Evolutionary conservation across 306 rosid genomes (phyloP).

Genomic region (Dalbergia oliveri): DNA sequence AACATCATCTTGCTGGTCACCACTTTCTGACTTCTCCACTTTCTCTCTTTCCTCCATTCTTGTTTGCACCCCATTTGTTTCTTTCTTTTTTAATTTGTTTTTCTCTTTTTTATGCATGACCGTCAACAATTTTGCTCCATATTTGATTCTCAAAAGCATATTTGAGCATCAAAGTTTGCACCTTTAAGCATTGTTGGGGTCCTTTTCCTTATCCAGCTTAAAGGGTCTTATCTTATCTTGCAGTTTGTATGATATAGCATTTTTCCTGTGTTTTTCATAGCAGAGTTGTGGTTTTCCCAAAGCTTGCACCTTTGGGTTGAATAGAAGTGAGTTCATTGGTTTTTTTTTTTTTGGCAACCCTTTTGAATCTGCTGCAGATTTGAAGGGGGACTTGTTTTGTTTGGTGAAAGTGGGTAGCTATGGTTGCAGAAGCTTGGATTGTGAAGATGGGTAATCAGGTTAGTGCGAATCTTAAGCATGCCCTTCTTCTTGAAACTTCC

Average conservation of each 20-base stretch:
- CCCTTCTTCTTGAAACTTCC: conserved; percentile 72
- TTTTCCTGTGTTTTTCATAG: conserved; percentile 11
- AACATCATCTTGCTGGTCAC: neutral
- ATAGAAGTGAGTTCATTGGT: neutral
- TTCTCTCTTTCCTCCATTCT: neutral
- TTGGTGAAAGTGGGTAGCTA: conserved; percentile 57
- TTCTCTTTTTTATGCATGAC: conserved; percentile 15
- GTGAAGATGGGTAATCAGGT: conserved; percentile 96
- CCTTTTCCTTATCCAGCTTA: neutral
- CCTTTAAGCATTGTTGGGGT: conserved; percentile 29
- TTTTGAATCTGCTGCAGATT: conserved; percentile 12
- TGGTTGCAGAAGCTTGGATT: conserved; percentile 98
- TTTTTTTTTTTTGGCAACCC: neutral
- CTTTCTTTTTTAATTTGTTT: neutral
- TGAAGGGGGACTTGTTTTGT: neutral
- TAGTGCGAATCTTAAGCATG: conserved; percentile 84
- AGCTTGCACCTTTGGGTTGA: conserved; percentile 18
- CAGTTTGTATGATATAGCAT: too few relatives aligned
- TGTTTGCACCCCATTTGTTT: neutral
- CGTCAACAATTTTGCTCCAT: neutral
- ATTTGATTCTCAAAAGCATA: conserved; percentile 18
- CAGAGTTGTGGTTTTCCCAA: conserved; percentile 24
- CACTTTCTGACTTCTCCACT: conserved; percentile 36
- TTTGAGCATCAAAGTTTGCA: conserved; percentile 38
- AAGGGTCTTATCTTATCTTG: conserved; percentile 24